Evolutionary conservation across 495 filamentous ascomycete species (phyloP).

Genomic region (Eremomyces bilateralis): DNA sequence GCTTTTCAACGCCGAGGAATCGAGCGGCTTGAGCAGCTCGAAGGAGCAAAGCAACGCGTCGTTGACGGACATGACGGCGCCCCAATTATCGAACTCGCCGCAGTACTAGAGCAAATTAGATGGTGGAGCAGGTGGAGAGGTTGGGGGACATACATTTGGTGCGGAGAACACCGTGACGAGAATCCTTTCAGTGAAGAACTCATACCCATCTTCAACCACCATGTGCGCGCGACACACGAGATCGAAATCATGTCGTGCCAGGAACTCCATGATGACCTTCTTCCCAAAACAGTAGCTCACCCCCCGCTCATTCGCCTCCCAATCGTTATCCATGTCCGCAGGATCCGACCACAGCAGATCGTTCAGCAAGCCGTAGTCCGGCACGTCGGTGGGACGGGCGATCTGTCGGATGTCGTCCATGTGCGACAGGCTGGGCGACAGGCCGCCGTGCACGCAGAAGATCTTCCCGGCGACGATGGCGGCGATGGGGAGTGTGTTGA

Average conservation of each 20-base stretch:
- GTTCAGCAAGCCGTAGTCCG: conserved; percentile 90
- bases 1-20: conserved; percentile 91
- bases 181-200: conserved; percentile 92
- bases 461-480: conserved; percentile 96
- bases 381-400: conserved; percentile 86
- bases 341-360: conserved; percentile 97
- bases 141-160: conserved; percentile 54
- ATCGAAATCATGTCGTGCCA: conserved; percentile 90
- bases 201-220: conserved; percentile 98
- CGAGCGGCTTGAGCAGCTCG: conserved; percentile 85
- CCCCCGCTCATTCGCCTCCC: conserved; percentile 92
- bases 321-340: conserved; percentile 92
- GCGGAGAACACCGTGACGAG: conserved; percentile 96
- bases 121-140: conserved; percentile 9
- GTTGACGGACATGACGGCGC: conserved; percentile 95
- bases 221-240: conserved; percentile 94
- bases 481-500: conserved; percentile 90
- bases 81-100: conserved; percentile 98
- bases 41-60: conserved; percentile 89
- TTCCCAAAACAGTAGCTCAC: conserved; percentile 99
- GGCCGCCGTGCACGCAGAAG: conserved; percentile 92
- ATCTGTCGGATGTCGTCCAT: conserved; percentile 99
- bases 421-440: conserved; percentile 78
- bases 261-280: conserved; percentile 93
- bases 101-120: conserved; percentile 48